Percentiles rank a stretch among this genome's conserved stretches.
phyloP scores from a whole-genome alignment of 345 rosid genomes.

The Iberis pinnata region DNA sequence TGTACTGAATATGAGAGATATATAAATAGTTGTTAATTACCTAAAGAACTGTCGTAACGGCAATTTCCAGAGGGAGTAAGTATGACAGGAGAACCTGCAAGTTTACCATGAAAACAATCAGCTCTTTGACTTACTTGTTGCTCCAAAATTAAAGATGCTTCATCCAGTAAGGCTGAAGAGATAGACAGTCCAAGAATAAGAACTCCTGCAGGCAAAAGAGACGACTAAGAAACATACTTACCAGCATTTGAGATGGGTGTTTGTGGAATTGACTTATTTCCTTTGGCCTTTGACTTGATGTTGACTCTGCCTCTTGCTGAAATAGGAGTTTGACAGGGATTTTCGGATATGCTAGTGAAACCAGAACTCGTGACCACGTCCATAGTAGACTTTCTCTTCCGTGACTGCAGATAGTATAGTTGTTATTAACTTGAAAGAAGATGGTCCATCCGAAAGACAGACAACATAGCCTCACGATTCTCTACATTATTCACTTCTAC shows the following conservation, averaged over 20 bases:
- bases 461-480: not conserved
- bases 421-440: constrained; percentile 17
- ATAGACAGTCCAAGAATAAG: not conserved
- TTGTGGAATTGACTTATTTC: constrained; percentile 51
- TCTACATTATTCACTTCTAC: not conserved
- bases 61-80: constrained; percentile 81
- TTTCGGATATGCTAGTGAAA: constrained; percentile 33
- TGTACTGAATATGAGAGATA: not conserved
- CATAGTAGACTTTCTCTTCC: constrained; percentile 49
- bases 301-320: constrained; percentile 53
- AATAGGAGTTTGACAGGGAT: constrained; percentile 66
- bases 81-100: constrained; percentile 68
- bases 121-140: constrained; percentile 10
- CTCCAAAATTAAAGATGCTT: not conserved
- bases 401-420: constrained; percentile 35
- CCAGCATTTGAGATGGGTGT: constrained; percentile 66
- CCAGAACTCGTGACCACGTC: constrained; percentile 48
- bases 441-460: constrained; percentile 10
- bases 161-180: not conserved
- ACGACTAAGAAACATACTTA: constrained; percentile 23
- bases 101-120: constrained; percentile 23
- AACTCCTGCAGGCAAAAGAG: not conserved
- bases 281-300: constrained; percentile 59
- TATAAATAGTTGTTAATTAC: constrained; percentile 33
- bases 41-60: constrained; percentile 94